A percentile compares a stretch with the other conserved stretches of the same genome.
Conservation (phyloP, 805 yeast species). For the Nakazawaea wickerhamii region DNA sequence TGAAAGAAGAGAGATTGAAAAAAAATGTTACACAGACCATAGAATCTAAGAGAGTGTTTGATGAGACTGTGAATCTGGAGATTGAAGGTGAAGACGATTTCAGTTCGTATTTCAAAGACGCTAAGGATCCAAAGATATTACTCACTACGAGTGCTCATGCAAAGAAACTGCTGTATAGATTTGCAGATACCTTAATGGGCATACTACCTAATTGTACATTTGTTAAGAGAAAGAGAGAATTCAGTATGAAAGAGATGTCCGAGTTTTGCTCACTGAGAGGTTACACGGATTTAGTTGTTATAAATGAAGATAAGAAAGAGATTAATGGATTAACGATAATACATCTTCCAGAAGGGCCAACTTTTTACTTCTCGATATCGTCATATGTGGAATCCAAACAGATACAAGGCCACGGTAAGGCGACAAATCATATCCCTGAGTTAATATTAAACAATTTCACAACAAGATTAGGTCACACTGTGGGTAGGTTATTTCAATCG, state of each 20-base stretch:
- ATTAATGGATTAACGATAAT: conserved; percentile 91
- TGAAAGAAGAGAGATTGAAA: conserved; percentile 72
- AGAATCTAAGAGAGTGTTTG: conserved; percentile 78
- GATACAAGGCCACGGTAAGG: conserved; percentile 83
- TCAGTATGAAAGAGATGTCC: conserved; percentile 81
- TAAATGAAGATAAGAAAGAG: conserved; percentile 90
- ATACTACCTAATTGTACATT: conserved; percentile 82
- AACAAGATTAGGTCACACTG: conserved; percentile 89
- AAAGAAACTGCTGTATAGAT: conserved; percentile 79
- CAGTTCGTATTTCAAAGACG: conserved; percentile 45
- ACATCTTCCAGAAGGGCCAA: conserved; percentile 93
- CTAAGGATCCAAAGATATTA: conserved; percentile 75
- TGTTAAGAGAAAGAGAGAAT: conserved; percentile 81
- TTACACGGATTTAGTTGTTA: conserved; percentile 80
- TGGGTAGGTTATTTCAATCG: conserved; percentile 87
- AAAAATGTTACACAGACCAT: conserved; percentile 78
- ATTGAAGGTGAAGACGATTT: conserved; percentile 64
- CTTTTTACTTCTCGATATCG: conserved; percentile 82
- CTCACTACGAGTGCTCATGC: conserved; percentile 88
- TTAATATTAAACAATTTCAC: conserved; percentile 86
- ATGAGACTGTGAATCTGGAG: conserved; percentile 68
- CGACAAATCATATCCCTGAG: conserved; percentile 91
- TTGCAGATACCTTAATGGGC: conserved; percentile 81
- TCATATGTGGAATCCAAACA: conserved; percentile 70
- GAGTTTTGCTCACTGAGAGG: conserved; percentile 75